Conservation (phyloP, 208 protist genomes). For the Leishmania gerbilli region DNA sequence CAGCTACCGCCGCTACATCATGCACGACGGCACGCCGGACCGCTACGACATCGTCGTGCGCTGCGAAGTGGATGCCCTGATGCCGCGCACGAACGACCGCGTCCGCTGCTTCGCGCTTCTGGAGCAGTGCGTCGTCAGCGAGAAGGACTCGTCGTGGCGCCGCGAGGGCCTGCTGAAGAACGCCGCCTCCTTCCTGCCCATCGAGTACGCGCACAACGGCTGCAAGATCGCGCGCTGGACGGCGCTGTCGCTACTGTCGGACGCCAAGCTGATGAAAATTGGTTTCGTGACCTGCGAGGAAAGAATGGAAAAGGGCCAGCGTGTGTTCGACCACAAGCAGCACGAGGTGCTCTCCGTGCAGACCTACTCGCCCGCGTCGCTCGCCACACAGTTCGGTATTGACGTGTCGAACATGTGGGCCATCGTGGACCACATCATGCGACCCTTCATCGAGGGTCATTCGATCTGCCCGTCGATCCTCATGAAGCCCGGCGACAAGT, state of each 20-base stretch:
- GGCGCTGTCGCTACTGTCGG: slow-evolving; percentile 77
- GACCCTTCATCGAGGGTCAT: slow-evolving; percentile 53
- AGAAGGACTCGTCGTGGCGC: slow-evolving; percentile 55
- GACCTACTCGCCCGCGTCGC: slow-evolving; percentile 48
- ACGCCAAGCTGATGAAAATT: slow-evolving; percentile 78
- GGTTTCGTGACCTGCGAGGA: slow-evolving; percentile 72
- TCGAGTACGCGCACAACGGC: slow-evolving; percentile 64
- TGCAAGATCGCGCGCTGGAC: slow-evolving; percentile 89
- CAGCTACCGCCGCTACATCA: slow-evolving; percentile 81
- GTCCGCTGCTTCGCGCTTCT: slow-evolving; percentile 84
- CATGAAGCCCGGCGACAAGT: slow-evolving; percentile 67
- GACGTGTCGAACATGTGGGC: slow-evolving; percentile 79
- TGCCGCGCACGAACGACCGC: slow-evolving; percentile 41
- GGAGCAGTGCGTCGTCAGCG: slow-evolving; percentile 54
- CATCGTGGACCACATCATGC: slow-evolving; percentile 70
- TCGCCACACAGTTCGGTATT: slow-evolving; percentile 75
- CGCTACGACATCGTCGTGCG: slow-evolving; percentile 88
- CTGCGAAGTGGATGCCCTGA: slow-evolving; percentile 81
- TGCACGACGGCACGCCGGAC: slow-evolving; percentile 65
- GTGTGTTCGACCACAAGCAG: slow-evolving; percentile 34
- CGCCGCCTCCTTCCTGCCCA: slow-evolving; percentile 50
- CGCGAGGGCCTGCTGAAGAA: slow-evolving; percentile 51
- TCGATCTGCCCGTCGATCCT: slow-evolving; percentile 52
- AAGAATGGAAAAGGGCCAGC: slow-evolving; percentile 35
- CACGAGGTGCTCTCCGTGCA: slow-evolving; percentile 73